Conservation (phyloP, 2,329 filamentous ascomycete species). For the Ophiostoma australiae region DNA sequence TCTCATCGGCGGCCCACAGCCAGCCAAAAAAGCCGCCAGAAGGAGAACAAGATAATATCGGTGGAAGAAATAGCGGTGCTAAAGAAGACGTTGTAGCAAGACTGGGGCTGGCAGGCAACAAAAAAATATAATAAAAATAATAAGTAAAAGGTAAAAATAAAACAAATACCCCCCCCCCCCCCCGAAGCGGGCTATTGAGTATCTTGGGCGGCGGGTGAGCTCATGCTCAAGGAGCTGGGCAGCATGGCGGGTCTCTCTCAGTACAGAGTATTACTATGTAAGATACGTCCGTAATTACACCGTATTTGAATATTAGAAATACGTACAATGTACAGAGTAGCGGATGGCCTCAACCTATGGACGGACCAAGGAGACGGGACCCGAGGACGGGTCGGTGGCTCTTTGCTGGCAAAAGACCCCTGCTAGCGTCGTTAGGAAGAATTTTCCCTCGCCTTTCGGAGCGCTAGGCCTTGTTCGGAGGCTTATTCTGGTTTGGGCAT, state of each 20-base stretch:
- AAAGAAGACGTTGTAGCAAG: neutral
- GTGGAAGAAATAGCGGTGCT: neutral
- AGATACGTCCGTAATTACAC: no score
- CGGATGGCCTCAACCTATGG: conserved; percentile 1
- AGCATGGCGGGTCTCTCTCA: no score
- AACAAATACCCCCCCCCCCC: no score
- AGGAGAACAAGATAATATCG: neutral
- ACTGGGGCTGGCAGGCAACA: neutral
- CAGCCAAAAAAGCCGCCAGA: conserved; percentile 13
- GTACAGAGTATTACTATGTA: no score
- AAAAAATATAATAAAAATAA: neutral
- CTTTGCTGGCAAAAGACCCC: conserved; percentile 8
- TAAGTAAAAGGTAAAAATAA: no score
- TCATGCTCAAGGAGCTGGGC: neutral
- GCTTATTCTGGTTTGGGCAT: neutral
- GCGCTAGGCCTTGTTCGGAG: conserved; percentile 4
- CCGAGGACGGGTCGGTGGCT: neutral
- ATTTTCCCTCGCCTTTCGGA: neutral
- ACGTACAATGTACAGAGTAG: no score
- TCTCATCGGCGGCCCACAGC: neutral
- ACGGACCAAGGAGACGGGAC: conserved; percentile 1
- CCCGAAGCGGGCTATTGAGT: no score
- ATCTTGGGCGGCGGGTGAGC: neutral
- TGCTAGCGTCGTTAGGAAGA: neutral
- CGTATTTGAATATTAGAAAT: no score